Base-by-base conservation (phyloP, 2,329 filamentous ascomycete species). In the Fusarium ambrosium region DNA sequence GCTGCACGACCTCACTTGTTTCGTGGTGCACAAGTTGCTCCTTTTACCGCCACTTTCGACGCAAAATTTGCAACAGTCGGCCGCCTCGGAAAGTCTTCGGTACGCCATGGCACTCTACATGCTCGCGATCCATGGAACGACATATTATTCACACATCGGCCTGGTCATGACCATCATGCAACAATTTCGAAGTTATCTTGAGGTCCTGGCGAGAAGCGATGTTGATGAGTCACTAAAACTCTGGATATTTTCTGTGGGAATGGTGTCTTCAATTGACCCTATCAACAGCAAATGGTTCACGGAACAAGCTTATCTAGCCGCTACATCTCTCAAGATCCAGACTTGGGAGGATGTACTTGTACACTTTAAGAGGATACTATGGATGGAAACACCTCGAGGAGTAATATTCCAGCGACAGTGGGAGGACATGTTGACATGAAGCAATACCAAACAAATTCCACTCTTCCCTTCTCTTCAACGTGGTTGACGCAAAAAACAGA, bases 1-100 rank as follows among this genome's bases (percentile, higher is more conserved):
- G 55, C 83, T 90, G 1, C 89, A 91, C 67, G 89, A 90, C 64
- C 80, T 91, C 1, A 87, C 87, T 7, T 89, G 87, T 61, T 90
- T 88, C 71, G 85, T 88, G 24, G 79, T 90, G 1, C 89, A 90
- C 68, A 83, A 84, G 24, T 81, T 91, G 1, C 69, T 90, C 1
- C 76, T 81, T 4, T 48, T 71, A 4, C 63, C 72, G 2, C 58
- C 71, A 5, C 29, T 68, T 45, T 75, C 8, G 58, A 73, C 36
- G 22, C 16, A n/a, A 14, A 67, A 34, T 4, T 53, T 56, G 1
- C 59, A 64, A 7, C 59, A 68, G 10, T 77, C 79, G 27, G 69
- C 79, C 2, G 74, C 81, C 2, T 82, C 85, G 0, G 85, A 88
- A 73, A 86, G 81, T 64, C 63, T 90, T n/a, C 87, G 87, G 10